Evolutionary conservation across 805 yeast species (phyloP).

Genomic region (Nakazawaea holstii): DNA sequence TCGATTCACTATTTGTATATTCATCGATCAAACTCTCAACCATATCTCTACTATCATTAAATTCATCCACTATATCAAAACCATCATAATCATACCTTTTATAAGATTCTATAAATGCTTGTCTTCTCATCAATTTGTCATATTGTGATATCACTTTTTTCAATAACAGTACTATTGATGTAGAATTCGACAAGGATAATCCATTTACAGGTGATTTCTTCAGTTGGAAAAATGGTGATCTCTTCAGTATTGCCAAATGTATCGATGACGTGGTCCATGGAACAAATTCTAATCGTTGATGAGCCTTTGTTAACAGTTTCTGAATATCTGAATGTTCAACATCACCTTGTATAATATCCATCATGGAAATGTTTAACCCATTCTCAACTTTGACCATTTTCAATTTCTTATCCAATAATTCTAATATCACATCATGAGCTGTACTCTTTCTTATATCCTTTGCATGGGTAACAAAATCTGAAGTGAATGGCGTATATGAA

Average conservation of each 20-base stretch:
- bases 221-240: constrained; percentile 50
- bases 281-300: constrained; percentile 66
- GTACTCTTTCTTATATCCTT: constrained; percentile 63
- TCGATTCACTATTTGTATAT: constrained; percentile 35
- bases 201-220: constrained; percentile 55
- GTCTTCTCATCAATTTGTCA: constrained; percentile 71
- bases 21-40: constrained; percentile 41
- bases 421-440: constrained; percentile 80
- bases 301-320: constrained; percentile 58
- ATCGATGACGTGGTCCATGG: constrained; percentile 83
- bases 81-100: constrained; percentile 39
- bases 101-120: constrained; percentile 82
- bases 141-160: constrained; percentile 67
- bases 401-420: constrained; percentile 71
- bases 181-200: constrained; percentile 75
- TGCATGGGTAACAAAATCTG: constrained; percentile 57
- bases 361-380: constrained; percentile 59
- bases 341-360: constrained; percentile 66
- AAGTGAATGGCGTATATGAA: constrained; percentile 71
- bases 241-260: constrained; percentile 71
- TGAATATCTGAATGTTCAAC: constrained; percentile 67
- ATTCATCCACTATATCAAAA: constrained; percentile 42
- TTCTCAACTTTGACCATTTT: constrained; percentile 56
- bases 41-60: constrained; percentile 43
- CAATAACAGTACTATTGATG: constrained; percentile 66